phyloP scores from a whole-genome alignment of 192 early-diverging fungal genomes.

The Backusella psychrophila region DNA sequence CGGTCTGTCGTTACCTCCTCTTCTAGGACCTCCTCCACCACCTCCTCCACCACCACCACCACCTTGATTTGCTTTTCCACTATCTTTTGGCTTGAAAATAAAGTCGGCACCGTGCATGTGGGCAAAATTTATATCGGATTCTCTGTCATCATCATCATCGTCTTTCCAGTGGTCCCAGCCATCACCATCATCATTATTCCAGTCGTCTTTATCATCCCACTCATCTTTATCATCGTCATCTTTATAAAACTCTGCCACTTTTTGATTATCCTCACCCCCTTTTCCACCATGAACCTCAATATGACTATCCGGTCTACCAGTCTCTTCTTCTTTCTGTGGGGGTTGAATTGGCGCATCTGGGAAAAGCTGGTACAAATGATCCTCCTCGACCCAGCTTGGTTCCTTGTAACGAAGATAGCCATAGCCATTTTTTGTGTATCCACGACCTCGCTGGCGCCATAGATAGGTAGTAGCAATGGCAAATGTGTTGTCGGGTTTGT shows the following conservation, averaged over 20 bases:
- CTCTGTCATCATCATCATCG: background rate
- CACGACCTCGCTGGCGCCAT: slow-evolving; percentile 5
- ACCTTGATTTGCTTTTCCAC: background rate
- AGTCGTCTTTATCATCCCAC: background rate
- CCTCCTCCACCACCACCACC: background rate
- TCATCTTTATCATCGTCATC: background rate
- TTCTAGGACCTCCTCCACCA: background rate
- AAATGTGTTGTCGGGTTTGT: slow-evolving; percentile 1
- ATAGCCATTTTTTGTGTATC: slow-evolving; percentile 26
- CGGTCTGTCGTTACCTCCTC: background rate
- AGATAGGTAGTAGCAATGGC: slow-evolving; percentile 22
- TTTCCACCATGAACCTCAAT: background rate
- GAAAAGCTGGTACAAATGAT: background rate
- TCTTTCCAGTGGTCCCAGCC: background rate
- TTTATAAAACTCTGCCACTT: background rate
- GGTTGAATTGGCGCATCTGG: background rate
- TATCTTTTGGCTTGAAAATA: background rate
- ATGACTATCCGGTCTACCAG: background rate
- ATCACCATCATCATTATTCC: background rate
- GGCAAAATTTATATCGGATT: background rate
- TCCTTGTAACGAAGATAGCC: slow-evolving; percentile 17
- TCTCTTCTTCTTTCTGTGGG: background rate
- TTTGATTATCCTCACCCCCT: background rate
- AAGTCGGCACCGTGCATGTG: background rate
- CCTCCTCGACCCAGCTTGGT: background rate